Base-by-base conservation (phyloP, 805 yeast genomes). In the Metschnikowia cubensis region DNA sequence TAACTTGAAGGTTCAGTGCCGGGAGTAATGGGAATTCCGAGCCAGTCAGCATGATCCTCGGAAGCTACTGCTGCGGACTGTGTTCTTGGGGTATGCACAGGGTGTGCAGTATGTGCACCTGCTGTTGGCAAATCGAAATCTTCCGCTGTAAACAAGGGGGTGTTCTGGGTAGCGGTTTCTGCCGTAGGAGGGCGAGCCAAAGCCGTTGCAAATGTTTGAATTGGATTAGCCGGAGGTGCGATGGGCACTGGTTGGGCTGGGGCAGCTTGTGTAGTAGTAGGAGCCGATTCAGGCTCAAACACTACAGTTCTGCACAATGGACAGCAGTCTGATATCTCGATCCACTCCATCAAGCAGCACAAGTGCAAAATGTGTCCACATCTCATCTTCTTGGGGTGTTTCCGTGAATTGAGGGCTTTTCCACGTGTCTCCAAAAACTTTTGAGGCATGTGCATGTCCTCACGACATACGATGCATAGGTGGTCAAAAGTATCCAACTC, bases 341-440 rank as follows among this genome's bases (percentile, higher is more conserved):
- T 74, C 99, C 99, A 94, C 57, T 87, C 85, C 61, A 89, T 87
- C 54, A 94, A 75, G 66, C 99, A 94, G 4, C 94, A 91, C 68
- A 86, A 71, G 65, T 94, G 99, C 50, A 92, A 75, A 43, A 89
- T 84, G 66, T 94, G 99, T 22, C 89, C 87, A 73, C 99, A 94
- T 1, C 73, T 76, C 44, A 94, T 73, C 61, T 79, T 85, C 65
- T 89, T 89, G 4, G 98, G 96, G 44, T 69, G 73, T 40, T 69
- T 68, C 49, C 87, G 60, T 6, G 60, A 34, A 7, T 68, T 48
- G 18, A 69, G 43, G 31, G 61, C 57, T 45, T 59, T 60, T 35
- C 57, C 55, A 14, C 59, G 56, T 2, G 32, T 25, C 10, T 48
- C 40, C 34, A 73, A 50, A 70, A 70, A 59, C 59, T 71, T 59